Evolutionary conservation across 2,329 filamentous ascomycete species (phyloP), one percentile per base, ranked within the genome.

Genomic region (Dothidotthia symphoricarpi): DNA sequence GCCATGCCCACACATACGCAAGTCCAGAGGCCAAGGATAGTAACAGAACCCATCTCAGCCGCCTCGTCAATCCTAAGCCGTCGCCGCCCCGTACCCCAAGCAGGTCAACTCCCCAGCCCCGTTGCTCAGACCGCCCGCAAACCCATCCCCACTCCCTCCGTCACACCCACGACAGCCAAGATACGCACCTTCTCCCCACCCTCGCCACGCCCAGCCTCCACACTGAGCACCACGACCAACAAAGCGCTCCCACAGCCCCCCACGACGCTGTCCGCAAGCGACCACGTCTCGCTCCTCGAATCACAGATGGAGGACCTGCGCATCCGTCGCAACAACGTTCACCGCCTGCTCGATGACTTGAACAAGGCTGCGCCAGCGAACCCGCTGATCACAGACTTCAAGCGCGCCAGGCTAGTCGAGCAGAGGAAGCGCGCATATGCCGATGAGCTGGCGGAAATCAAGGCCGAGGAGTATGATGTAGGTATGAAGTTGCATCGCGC

Each of bases 171-270:
- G 11, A 46, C 46, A 11, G 42, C 42, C 31, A 53, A 55, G 15
- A 41, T 49, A 28, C 27, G 41, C 30, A 44, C 42, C 19, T 48
- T 48, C 14, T 43, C 36, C 39, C 54, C 47, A 24, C 47, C 48
- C 24, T 61, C 50, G 16, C 58, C 50, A 1, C 54, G 50, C 16
- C 45, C 55, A 10, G 45, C 34, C 15, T 63, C 61, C 4, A 58
- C 57, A 17, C 50, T 53, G 28, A 55, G 53, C 22, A 55, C 57
- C 17, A 52, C 45, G 22, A 61, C 52, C 9, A 45, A 51, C 25
- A 69, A 70, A 49, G 65, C 65, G 11, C 60, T 70, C 6, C 67
- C 67, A 2, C 56, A 55, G 6, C 62, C 67, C 2, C 67, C 67
- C 1, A 60, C 61, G 6, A 49, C 61, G 16, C 54, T 64, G 26